phyloP scores from a whole-genome alignment of 73 alveolate genomes.

The Tetrahymena thermophila region DNA sequence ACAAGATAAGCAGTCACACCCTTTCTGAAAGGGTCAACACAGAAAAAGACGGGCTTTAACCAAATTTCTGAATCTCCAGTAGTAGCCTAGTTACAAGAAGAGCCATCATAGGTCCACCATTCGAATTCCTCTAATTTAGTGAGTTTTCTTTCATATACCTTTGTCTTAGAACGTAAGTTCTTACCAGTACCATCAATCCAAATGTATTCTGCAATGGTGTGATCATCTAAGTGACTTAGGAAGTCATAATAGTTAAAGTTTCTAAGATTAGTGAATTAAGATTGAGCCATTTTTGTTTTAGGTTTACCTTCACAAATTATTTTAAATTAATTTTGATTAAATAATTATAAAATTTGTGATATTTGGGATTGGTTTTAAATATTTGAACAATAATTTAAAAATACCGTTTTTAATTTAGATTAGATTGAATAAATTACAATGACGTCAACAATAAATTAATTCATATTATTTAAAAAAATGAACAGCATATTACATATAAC shows the following conservation, averaged over 20 bases:
- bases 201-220: conserved; percentile 56
- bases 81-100: conserved; percentile 76
- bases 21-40: conserved; percentile 84
- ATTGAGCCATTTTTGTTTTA: neutral
- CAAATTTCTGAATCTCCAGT: conserved; percentile 81
- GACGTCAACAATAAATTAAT: neutral
- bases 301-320: neutral
- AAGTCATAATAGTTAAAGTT: conserved; percentile 26
- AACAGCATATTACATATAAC: neutral
- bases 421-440: neutral
- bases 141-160: conserved; percentile 33
- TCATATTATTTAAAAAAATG: neutral
- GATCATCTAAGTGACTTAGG: neutral
- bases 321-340: neutral
- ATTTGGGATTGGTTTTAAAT: neutral
- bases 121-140: conserved; percentile 51
- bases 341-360: too few relatives aligned
- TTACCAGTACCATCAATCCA: conserved; percentile 82
- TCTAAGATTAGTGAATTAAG: conserved; percentile 7
- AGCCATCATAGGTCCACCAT: conserved; percentile 94
- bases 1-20: conserved; percentile 67
- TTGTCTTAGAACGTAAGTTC: conserved; percentile 59
- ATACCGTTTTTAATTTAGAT: neutral
- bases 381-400: too few relatives aligned
- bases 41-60: conserved; percentile 72